Conservation (phyloP, 352 stramenopile genomes). For the Phytopythium ostracodes region DNA sequence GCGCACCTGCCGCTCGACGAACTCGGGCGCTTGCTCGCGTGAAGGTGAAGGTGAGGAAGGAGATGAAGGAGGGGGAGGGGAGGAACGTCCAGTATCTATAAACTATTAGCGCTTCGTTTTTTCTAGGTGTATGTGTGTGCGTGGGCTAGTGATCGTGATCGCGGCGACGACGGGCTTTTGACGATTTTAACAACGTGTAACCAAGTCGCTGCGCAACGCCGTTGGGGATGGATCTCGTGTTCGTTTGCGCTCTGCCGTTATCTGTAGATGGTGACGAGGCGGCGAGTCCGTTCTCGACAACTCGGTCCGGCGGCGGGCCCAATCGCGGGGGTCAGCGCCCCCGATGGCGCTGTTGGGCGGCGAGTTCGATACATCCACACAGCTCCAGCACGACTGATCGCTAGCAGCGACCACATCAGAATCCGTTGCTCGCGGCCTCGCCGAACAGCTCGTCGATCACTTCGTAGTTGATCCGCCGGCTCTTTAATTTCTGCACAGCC, state of each 20-base stretch:
- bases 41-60: slow-evolving; percentile 4
- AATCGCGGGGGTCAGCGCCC: too few species aligned
- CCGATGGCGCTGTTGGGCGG: too few species aligned
- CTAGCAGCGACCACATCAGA: slow-evolving; percentile 19
- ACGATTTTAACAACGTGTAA: neutral
- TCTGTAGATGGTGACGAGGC: too few species aligned
- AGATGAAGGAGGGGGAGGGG: slow-evolving; percentile 1
- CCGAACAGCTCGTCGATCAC: slow-evolving; percentile 88
- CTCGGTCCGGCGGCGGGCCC: too few species aligned
- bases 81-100: neutral
- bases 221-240: neutral
- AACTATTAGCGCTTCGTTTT: slow-evolving; percentile 1
- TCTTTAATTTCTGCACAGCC: slow-evolving; percentile 82
- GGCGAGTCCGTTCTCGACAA: too few species aligned
- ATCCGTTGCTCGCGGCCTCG: slow-evolving; percentile 72
- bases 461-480: slow-evolving; percentile 87
- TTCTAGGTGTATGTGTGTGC: neutral
- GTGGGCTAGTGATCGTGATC: neutral
- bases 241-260: neutral
- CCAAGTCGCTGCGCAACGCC: neutral
- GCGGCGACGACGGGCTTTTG: neutral
- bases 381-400: neutral
- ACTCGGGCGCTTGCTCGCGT: slow-evolving; percentile 23
- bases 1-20: slow-evolving; percentile 31
- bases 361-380: neutral